Conservation (phyloP, 1,139 yeast genomes). For the Zygoascus hellenicus region DNA sequence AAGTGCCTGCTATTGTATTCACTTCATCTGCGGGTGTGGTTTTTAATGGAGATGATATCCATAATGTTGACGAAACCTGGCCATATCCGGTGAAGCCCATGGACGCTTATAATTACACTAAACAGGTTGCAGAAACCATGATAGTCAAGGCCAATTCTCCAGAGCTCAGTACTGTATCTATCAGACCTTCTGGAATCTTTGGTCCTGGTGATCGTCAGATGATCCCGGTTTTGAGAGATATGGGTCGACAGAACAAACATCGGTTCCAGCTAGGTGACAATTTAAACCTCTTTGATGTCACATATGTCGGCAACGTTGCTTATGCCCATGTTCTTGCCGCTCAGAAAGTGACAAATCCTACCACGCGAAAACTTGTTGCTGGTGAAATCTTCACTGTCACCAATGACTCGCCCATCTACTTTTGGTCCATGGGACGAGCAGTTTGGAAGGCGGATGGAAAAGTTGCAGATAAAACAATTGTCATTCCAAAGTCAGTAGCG, state of each 20-base stretch:
- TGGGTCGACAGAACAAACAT: constrained; percentile 79
- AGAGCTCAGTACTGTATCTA: constrained; percentile 63
- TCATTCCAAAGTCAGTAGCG: constrained; percentile 67
- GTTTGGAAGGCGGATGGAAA: constrained; percentile 97
- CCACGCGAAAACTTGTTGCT: constrained; percentile 43
- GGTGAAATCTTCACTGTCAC: constrained; percentile 90
- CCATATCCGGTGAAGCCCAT: constrained; percentile 88
- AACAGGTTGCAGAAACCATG: constrained; percentile 82
- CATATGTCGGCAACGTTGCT: constrained; percentile 99
- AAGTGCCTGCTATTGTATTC: constrained; percentile 69
- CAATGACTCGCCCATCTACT: constrained; percentile 90
- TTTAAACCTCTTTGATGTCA: constrained; percentile 90
- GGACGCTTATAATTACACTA: constrained; percentile 96
- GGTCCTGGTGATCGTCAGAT: constrained; percentile 98
- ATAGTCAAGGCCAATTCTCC: constrained; percentile 56
- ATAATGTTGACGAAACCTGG: constrained; percentile 89
- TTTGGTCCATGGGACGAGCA: constrained; percentile 95
- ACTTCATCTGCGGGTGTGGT: constrained; percentile 98
- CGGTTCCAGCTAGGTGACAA: constrained; percentile 93
- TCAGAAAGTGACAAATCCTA: constrained; percentile 52
- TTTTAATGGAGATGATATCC: constrained; percentile 85
- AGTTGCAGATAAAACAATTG: constrained; percentile 62
- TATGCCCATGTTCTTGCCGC: constrained; percentile 95
- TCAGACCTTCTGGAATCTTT: constrained; percentile 96
- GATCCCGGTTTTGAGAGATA: constrained; percentile 85